Percentiles rank a stretch among this genome's conserved stretches.
Conservation (phyloP, 495 filamentous ascomycete species). For the Cudoniella acicularis region DNA sequence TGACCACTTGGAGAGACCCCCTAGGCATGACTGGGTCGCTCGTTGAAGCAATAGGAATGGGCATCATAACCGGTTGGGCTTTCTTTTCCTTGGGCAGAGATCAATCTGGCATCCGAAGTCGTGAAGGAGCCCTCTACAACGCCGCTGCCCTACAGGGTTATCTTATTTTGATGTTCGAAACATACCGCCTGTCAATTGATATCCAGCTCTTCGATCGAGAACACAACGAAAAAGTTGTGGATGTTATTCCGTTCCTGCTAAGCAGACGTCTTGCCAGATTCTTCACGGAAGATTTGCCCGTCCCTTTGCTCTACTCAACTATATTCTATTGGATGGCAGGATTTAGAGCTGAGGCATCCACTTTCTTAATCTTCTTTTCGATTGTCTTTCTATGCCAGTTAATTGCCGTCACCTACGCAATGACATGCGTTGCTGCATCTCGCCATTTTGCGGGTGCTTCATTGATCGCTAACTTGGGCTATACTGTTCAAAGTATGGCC, state of each 20-base stretch:
- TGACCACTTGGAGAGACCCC: constrained; percentile 65
- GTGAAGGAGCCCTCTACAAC: constrained; percentile 66
- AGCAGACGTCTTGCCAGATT: constrained; percentile 63
- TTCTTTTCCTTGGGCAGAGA: constrained; percentile 58
- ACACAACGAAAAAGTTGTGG: constrained; percentile 63
- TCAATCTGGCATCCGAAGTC: constrained; percentile 59
- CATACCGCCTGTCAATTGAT: constrained; percentile 64
- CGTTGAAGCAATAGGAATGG: constrained; percentile 62
- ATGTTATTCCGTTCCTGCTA: constrained; percentile 60
- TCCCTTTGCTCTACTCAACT: constrained; percentile 60
- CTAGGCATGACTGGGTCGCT: constrained; percentile 65
- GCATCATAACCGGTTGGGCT: constrained; percentile 65
- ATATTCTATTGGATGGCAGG: constrained; percentile 77
- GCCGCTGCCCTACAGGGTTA: constrained; percentile 67
- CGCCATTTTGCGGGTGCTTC: constrained; percentile 60
- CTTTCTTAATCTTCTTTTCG: constrained; percentile 67
- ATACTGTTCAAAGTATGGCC: constrained; percentile 66
- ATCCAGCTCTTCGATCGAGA: constrained; percentile 73
- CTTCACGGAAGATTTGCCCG: constrained; percentile 62
- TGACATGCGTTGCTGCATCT: constrained; percentile 53
- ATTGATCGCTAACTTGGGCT: constrained; percentile 63
- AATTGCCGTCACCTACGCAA: constrained; percentile 59
- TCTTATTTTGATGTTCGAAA: constrained; percentile 68
- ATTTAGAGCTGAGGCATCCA: constrained; percentile 52
- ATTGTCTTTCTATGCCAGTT: constrained; percentile 63